Evolutionary conservation across 139 green algal species (phyloP), one percentile per base, ranked within the genome.

Genomic region (Zygnema cylindricum): DNA sequence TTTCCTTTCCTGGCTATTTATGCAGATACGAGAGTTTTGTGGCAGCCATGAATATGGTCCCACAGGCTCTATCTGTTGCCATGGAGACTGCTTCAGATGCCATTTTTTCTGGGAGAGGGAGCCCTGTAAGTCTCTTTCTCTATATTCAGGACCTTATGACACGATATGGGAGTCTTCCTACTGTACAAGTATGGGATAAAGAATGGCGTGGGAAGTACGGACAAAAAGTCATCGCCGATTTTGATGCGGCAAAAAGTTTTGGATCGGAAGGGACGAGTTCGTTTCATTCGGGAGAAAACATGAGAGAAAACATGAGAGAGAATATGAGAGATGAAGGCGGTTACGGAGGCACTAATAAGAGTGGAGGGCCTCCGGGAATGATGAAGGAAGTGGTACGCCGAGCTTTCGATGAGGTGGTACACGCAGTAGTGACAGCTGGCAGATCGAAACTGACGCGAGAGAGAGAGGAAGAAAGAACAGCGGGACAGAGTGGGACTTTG

Each of bases 11-110:
- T 73, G 30, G 30, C 57, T 73, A 40, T 21, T 21, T 35, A 3
- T 84, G 77, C 77, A 84, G 77, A 69, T 87, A 87, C 71, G 81
- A 87, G 81, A 77, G 81, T 7, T 33, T 69, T 38, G 35, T 87
- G 81, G 32, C 35, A 33, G 81, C 81, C 32, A 87, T 87, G 81
- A n/a, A 87, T 43, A 63, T 87, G 30, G 69, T 87, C 22, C 81
- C 81, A 3, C 32, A 85, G 11, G 49, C 49, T 25, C 49, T 85
- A 11, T 85, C 77, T 43, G 77, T 54, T 55, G 77, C 49, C 16
- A 85, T 85, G 77, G 7, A 39, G 11, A 16, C 43, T 30, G 77
- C 77, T 54, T 49, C 49, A 41, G 16, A 85, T 43, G 16, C 36
- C 36, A 23, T 43, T 16, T 79, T 16, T 79, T 7, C 71, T 23